These are phyloP conservation scores for Clavispora phyllophila DNA, from an alignment of 805 yeast genomes.

Conservation along the genomic window DNA sequence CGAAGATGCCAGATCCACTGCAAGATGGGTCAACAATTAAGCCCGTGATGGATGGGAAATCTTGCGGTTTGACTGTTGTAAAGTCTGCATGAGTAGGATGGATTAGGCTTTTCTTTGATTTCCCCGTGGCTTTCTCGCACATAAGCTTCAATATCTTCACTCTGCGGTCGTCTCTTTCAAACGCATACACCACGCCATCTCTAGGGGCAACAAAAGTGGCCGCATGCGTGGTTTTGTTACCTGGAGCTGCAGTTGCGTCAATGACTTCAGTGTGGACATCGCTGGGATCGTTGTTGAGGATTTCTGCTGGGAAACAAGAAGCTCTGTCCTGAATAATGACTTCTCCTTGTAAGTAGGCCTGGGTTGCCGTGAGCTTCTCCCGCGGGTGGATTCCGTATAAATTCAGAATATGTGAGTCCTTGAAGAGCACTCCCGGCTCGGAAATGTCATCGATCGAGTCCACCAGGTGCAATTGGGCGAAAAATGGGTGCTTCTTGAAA, in stretches of 20 bases:
- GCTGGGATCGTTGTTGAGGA: slow-evolving; percentile 51
- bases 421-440: slow-evolving; percentile 55
- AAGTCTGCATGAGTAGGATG: slow-evolving; percentile 62
- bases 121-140: slow-evolving; percentile 63
- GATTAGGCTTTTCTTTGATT: slow-evolving; percentile 25
- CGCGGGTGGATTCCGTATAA: slow-evolving; percentile 79
- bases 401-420: slow-evolving; percentile 69
- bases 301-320: slow-evolving; percentile 92
- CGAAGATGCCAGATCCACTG: slow-evolving; percentile 96
- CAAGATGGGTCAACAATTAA: slow-evolving; percentile 94
- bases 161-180: slow-evolving; percentile 78
- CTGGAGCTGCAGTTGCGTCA: slow-evolving; percentile 98
- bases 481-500: slow-evolving; percentile 30
- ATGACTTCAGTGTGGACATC: slow-evolving; percentile 57
- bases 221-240: slow-evolving; percentile 91
- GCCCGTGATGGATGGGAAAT: slow-evolving; percentile 66
- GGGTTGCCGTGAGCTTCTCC: slow-evolving; percentile 62
- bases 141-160: slow-evolving; percentile 66
- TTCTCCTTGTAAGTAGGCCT: slow-evolving; percentile 67
- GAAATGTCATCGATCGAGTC: slow-evolving; percentile 37
- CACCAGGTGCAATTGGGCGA: slow-evolving; percentile 44
- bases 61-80: slow-evolving; percentile 52
- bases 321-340: slow-evolving; percentile 94
- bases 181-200: slow-evolving; percentile 59
- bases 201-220: slow-evolving; percentile 55